Conservation (phyloP, 108 stramenopile species). For the Nannochloropsis salina region DNA sequence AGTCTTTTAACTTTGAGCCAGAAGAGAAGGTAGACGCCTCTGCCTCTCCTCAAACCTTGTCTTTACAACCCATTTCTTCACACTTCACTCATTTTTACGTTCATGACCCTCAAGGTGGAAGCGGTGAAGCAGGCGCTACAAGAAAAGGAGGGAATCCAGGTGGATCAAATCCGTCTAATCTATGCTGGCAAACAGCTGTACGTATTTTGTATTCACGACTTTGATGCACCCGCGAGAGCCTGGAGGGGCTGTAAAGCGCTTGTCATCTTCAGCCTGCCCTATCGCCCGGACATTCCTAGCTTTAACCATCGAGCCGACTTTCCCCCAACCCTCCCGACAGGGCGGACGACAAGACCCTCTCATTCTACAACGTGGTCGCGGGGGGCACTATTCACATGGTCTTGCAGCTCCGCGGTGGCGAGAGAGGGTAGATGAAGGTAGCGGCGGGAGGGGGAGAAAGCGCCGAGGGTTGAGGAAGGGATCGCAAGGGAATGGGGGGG, state of each 20-base stretch:
- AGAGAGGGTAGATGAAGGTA: not conserved
- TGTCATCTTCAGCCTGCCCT: too few species aligned
- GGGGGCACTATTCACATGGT: constrained; percentile 99
- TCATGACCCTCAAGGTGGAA: constrained; percentile 25
- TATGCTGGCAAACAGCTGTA: constrained; percentile 88
- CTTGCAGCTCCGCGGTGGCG: constrained; percentile 90
- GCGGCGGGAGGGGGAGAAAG: not conserved
- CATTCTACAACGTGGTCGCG: constrained; percentile 83
- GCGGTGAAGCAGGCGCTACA: constrained; percentile 90
- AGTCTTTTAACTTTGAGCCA: constrained; percentile 92
- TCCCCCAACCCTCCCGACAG: not conserved
- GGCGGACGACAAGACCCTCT: constrained; percentile 82
- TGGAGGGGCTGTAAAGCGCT: not conserved
- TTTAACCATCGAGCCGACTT: too few species aligned
- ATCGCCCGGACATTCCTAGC: too few species aligned
- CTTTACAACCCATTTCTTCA: not conserved
- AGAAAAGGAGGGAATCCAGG: constrained; percentile 88
- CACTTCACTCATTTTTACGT: not conserved
- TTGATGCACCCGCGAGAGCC: too few species aligned
- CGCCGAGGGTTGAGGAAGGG: not conserved
- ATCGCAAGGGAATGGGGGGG: not conserved
- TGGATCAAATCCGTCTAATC: constrained; percentile 97
- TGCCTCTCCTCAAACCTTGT: not conserved
- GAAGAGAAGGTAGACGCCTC: constrained; percentile 75
- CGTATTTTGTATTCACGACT: not conserved